Percentiles rank a stretch among this genome's conserved stretches.
phyloP scores from a whole-genome alignment of 2,329 filamentous ascomycete genomes.

The Torrubiellomyces zombiae region DNA sequence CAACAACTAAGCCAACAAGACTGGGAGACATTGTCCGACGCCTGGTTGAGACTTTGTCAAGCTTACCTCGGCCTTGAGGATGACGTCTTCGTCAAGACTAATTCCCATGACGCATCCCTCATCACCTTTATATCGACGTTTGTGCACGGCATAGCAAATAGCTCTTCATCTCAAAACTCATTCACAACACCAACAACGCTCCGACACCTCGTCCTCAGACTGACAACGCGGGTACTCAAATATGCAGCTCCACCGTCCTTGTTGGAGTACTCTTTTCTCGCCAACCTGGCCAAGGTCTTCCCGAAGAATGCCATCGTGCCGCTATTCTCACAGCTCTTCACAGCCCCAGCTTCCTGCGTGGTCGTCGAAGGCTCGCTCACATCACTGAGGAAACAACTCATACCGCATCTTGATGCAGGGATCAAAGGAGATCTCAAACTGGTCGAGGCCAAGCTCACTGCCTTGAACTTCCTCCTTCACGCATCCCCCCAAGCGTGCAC shows the following conservation, averaged over 20 bases:
- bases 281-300: conserved; percentile 51
- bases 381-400: conserved; percentile 43
- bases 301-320: conserved; percentile 42
- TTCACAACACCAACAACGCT: conserved; percentile 23
- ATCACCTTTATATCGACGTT: conserved; percentile 29
- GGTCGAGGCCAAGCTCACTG: conserved; percentile 36
- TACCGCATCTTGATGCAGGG: conserved; percentile 44
- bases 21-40: conserved; percentile 62
- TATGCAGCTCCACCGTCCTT: conserved; percentile 27
- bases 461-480: conserved; percentile 47
- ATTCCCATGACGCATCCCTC: conserved; percentile 41
- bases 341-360: conserved; percentile 22
- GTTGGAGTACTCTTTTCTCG: conserved; percentile 49
- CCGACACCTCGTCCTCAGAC: conserved; percentile 45
- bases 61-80: conserved; percentile 45
- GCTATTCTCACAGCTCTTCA: conserved; percentile 33
- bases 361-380: conserved; percentile 38
- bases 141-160: conserved; percentile 34
- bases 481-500: conserved; percentile 38
- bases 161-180: conserved; percentile 11
- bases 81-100: conserved; percentile 32
- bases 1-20: conserved; percentile 49
- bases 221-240: conserved; percentile 41
- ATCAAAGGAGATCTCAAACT: conserved; percentile 35
- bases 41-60: conserved; percentile 55